Evolutionary conservation across 305 asterid genomes (phyloP).

Genomic region (Solanum hybrid): DNA sequence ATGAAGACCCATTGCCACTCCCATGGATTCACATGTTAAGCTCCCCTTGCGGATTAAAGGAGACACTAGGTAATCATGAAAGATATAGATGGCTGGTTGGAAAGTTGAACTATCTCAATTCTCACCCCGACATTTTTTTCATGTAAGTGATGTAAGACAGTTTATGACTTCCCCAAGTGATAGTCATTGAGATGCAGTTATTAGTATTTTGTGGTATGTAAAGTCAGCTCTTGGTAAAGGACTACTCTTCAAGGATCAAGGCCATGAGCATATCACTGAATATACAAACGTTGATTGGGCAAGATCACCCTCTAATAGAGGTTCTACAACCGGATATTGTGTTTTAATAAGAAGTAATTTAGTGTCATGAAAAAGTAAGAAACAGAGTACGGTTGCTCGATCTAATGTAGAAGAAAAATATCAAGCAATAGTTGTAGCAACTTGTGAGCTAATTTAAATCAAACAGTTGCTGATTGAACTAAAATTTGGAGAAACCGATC

Average conservation of each 20-base stretch:
- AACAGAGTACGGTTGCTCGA: background rate
- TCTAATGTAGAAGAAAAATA: background rate
- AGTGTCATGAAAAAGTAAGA: background rate
- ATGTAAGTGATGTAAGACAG: background rate
- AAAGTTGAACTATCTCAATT: background rate
- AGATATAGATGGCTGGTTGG: background rate
- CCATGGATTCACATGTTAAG: background rate
- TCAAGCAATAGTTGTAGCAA: background rate
- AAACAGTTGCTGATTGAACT: background rate
- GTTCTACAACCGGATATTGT: background rate
- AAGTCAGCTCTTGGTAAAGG: background rate
- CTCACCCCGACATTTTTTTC: background rate
- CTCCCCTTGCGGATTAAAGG: background rate
- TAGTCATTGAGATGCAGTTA: background rate
- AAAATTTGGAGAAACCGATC: background rate
- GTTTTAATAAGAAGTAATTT: background rate
- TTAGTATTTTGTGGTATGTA: background rate
- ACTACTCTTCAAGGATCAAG: background rate
- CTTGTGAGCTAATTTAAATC: background rate
- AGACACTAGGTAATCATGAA: background rate
- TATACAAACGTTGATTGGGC: background rate
- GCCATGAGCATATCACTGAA: background rate
- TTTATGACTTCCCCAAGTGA: background rate
- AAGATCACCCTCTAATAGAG: background rate
- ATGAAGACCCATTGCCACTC: background rate